Percentiles rank a stretch among this genome's conserved stretches.
Conservation (phyloP, 306 rosid genomes). For the Pterocarpus macrocarpus region DNA sequence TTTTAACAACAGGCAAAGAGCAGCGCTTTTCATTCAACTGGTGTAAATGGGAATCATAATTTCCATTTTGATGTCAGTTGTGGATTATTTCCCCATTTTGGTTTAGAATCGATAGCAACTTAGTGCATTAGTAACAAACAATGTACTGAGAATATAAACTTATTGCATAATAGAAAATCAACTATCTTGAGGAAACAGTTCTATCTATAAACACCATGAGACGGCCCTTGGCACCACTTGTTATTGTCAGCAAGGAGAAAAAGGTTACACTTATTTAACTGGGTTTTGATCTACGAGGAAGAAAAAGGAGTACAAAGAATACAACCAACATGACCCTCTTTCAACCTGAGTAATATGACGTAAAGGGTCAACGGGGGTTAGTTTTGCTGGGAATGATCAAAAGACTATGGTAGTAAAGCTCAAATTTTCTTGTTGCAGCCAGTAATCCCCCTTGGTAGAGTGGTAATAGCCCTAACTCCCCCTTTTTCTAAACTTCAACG, state of each 20-base stretch:
- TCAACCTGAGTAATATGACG: conserved; percentile 28
- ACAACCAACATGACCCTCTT: conserved; percentile 23
- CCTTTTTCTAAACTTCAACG: conserved; percentile 9
- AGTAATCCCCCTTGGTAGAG: not conserved
- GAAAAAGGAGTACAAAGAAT: conserved; percentile 6
- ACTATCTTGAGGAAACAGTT: conserved; percentile 10
- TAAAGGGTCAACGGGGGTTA: conserved; percentile 2
- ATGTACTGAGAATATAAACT: not conserved
- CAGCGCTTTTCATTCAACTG: too few relatives aligned
- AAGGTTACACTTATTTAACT: not conserved
- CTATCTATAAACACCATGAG: not conserved
- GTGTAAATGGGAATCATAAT: too few relatives aligned
- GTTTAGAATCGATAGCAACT: too few relatives aligned
- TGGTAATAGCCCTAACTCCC: conserved; percentile 19
- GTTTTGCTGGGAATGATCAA: conserved; percentile 6
- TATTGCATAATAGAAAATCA: not conserved
- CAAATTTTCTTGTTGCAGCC: conserved; percentile 3
- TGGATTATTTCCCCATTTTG: too few relatives aligned
- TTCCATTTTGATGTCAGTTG: too few relatives aligned
- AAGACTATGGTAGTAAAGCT: conserved; percentile 22
- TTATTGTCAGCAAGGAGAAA: conserved; percentile 20
- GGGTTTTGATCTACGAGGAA: not conserved
- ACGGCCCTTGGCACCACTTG: not conserved
- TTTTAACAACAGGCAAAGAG: too few relatives aligned
- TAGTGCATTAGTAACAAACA: too few relatives aligned